These are phyloP conservation scores for Chlamydomonas reinhardtii DNA, from an alignment of 163 green algal genomes.

Conservation along the genomic window DNA sequence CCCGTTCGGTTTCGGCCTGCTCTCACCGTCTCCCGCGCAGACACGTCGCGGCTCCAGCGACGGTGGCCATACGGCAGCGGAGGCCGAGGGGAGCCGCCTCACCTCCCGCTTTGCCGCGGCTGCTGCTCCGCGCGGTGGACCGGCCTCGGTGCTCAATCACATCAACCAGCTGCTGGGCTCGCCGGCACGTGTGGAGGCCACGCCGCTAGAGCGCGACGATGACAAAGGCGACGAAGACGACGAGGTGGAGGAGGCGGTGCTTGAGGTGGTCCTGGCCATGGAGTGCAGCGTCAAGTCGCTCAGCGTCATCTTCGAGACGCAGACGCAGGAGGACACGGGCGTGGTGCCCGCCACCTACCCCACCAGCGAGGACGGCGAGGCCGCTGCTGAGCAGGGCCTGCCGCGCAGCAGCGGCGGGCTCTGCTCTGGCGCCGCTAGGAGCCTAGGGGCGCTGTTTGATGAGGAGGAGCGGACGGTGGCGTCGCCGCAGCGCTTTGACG, in stretches of 20 bases:
- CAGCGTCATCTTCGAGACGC: slow-evolving; percentile 27
- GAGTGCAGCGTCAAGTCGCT: slow-evolving; percentile 23
- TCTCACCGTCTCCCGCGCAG: neutral
- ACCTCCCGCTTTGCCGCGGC: no score
- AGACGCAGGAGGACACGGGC: neutral
- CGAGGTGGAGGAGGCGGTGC: neutral
- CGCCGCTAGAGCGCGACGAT: neutral
- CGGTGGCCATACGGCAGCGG: neutral
- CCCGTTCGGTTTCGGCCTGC: slow-evolving; percentile 35
- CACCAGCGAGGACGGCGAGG: neutral
- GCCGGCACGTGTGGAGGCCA: no score
- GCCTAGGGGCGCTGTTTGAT: no score
- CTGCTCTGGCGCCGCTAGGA: no score
- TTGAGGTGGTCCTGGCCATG: neutral
- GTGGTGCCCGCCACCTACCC: slow-evolving; percentile 28
- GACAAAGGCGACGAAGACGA: neutral
- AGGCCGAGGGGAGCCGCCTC: neutral
- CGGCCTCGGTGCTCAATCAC: no score
- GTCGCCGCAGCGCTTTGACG: neutral
- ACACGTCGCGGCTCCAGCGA: no score
- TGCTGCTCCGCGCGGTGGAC: no score
- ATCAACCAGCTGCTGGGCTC: no score
- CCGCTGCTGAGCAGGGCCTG: no score
- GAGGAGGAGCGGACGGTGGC: slow-evolving; percentile 11
- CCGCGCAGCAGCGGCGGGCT: neutral